Base-by-base conservation (phyloP, 306 rosid genomes). In the Castanospermum australe region DNA sequence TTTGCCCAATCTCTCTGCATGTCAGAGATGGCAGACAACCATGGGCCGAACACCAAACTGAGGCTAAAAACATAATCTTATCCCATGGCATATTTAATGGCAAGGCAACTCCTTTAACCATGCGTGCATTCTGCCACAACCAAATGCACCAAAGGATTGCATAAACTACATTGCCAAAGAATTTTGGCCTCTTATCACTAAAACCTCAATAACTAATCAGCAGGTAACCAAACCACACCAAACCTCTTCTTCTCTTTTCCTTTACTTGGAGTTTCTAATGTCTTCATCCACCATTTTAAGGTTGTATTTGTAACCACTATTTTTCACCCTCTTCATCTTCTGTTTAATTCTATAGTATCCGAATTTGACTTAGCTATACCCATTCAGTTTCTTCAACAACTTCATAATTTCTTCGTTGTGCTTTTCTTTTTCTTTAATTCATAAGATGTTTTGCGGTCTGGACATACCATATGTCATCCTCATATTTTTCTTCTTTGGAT, bases 341-440 rank as follows among this genome's bases (percentile, higher is more conserved):
- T 67, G 64, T 41, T 64, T 69, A 45, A 52, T 69, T 78, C 15
- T 71, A 6, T 24, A 18, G n/a, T n/a, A n/a, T n/a, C n/a, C 7
- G 45, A 73, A 61, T 68, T 83, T 36, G 7, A 38, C 50, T 78
- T 67, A 20, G 30, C 44, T 25, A 50, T 57, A 5, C 70, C 73
- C 39, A 3, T 61, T 24, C 36, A 45, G 15, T 30, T 67, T 67
- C 44, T 67, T 51, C 33, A 41, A 41, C 39, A 33, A 57, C 1
- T 0, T 66, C 21, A 3, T 21, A 59, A 21, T 42, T 81, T 57
- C 8, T 51, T 35, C 3, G 36, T 41, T 15, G 47, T 67, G 44
- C 59, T 51, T 42, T 41, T 14, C 52, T 0, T 10, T 12, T 33
- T 24, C 32, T 33, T 39, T 61, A 12, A 2, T 42, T 50, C 1